Conservation (phyloP, 805 yeast species). For the Starmerella vitae region DNA sequence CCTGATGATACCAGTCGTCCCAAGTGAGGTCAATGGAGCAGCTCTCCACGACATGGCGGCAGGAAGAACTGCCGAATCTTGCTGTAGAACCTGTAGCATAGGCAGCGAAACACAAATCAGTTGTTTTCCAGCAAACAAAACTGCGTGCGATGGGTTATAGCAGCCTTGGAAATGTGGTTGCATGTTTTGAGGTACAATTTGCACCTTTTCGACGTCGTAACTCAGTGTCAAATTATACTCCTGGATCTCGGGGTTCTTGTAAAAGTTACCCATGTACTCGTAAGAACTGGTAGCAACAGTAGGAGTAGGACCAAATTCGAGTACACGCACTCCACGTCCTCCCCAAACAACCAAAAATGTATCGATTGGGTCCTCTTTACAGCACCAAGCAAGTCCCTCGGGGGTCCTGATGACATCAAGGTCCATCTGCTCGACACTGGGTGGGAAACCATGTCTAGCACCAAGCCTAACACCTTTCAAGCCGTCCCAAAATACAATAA, state of each 20-base stretch:
- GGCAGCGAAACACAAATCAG: conserved; percentile 15
- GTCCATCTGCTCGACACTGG: conserved; percentile 16
- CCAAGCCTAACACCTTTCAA: conserved; percentile 57
- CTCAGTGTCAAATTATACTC: conserved; percentile 7
- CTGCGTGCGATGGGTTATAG: conserved; percentile 57
- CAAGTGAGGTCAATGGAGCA: conserved; percentile 50
- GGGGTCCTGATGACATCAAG: conserved; percentile 13
- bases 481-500: conserved; percentile 88
- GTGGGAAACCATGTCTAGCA: conserved; percentile 42
- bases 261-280: conserved; percentile 67
- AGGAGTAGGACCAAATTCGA: conserved; percentile 72
- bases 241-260: conserved; percentile 33
- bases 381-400: conserved; percentile 48
- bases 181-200: conserved; percentile 10
- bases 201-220: conserved; percentile 5
- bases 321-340: conserved; percentile 23
- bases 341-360: conserved; percentile 49
- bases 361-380: conserved; percentile 64
- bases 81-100: conserved; percentile 28
- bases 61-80: conserved; percentile 54
- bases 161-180: conserved; percentile 45
- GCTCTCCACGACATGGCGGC: conserved; percentile 66
- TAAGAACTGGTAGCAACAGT: conserved; percentile 70
- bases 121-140: conserved; percentile 31
- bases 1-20: conserved; percentile 44